Evolutionary conservation across 768 basidiomycete genomes (phyloP).

Genomic region (Agaricus bisporus): DNA sequence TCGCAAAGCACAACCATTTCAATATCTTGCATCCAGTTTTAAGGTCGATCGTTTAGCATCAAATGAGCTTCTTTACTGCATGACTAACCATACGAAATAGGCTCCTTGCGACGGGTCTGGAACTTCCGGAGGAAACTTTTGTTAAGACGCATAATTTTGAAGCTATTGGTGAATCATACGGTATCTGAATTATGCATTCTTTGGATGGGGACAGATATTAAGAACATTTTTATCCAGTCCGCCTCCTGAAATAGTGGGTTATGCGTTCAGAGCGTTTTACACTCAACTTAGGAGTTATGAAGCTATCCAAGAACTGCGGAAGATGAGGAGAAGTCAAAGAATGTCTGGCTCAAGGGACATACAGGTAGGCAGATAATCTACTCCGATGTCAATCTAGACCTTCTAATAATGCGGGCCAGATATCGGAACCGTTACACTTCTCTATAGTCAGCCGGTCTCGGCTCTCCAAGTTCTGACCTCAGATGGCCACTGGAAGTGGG

Average conservation of each 20-base stretch:
- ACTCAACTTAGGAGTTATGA: neutral
- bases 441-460: conserved; percentile 57
- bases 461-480: conserved; percentile 49
- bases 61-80: neutral
- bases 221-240: conserved; percentile 27
- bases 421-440: conserved; percentile 48
- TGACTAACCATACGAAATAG: conserved; percentile 18
- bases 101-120: conserved; percentile 44
- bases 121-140: conserved; percentile 47
- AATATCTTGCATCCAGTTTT: conserved; percentile 45
- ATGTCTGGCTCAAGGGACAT: conserved; percentile 58
- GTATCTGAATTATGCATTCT: conserved; percentile 19
- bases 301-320: conserved; percentile 46
- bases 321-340: conserved; percentile 44
- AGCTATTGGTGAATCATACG: conserved; percentile 34
- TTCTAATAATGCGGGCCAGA: conserved; percentile 22
- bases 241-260: conserved; percentile 63
- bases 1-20: conserved; percentile 44
- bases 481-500: conserved; percentile 52
- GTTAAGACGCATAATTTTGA: conserved; percentile 42
- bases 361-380: conserved; percentile 29
- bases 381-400: neutral
- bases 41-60: conserved; percentile 20
- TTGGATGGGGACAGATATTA: neutral
- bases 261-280: too few relatives aligned